Conservation (phyloP, 371 early-diverging fungal species). For the Mucor saturninus region DNA sequence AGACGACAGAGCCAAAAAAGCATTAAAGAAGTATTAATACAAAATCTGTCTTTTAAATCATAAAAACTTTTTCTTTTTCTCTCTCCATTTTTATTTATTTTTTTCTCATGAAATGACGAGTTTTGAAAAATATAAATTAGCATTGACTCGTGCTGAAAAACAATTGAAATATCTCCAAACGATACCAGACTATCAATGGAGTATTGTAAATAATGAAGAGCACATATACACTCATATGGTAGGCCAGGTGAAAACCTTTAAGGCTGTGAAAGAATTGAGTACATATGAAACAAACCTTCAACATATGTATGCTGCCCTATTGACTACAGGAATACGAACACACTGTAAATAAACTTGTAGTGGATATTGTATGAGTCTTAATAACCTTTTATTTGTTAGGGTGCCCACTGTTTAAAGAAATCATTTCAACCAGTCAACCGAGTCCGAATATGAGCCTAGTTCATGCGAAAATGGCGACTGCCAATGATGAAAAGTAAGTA, state of each 20-base stretch:
- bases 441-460: slow-evolving; percentile 9
- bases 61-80: slow-evolving; percentile 7
- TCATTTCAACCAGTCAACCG: not conserved
- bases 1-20: slow-evolving; percentile 20
- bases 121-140: slow-evolving; percentile 5
- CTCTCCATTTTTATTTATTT: slow-evolving; percentile 7
- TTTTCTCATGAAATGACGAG: slow-evolving; percentile 9
- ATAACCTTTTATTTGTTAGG: slow-evolving; percentile 6
- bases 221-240: not conserved
- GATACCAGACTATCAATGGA: slow-evolving; percentile 3
- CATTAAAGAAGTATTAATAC: slow-evolving; percentile 13
- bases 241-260: not conserved
- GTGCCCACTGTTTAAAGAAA: slow-evolving; percentile 20
- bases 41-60: slow-evolving; percentile 4
- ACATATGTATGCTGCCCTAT: slow-evolving; percentile 5
- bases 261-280: slow-evolving; percentile 7
- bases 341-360: slow-evolving; percentile 10
- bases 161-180: slow-evolving; percentile 7
- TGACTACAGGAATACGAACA: slow-evolving; percentile 7
- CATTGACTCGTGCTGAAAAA: slow-evolving; percentile 9
- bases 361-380: not conserved
- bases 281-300: slow-evolving; percentile 1
- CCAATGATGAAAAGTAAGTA: slow-evolving; percentile 1
- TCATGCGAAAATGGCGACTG: slow-evolving; percentile 10
- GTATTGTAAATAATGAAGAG: slow-evolving; percentile 9